These are phyloP conservation scores for Aspergillus jensenii DNA, from an alignment of 2,329 filamentous ascomycete species.

Conservation along the genomic window DNA sequence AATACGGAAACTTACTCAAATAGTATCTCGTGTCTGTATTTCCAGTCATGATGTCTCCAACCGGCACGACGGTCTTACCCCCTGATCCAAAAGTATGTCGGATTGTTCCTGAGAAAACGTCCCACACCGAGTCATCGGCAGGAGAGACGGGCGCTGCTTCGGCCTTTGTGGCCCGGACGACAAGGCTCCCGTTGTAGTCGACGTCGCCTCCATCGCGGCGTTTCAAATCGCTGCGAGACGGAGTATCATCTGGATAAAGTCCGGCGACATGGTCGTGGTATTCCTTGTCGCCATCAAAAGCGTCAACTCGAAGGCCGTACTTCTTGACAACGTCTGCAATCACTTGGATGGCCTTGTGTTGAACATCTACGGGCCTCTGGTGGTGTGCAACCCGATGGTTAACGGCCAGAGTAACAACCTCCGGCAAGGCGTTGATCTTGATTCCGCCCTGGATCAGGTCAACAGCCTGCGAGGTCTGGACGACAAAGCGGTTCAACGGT, in stretches of 20 bases:
- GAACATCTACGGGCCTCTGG: neutral
- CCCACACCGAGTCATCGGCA: neutral
- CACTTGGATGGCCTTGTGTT: neutral
- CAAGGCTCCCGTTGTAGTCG: neutral
- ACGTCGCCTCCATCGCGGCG: neutral
- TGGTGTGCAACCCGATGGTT: constrained; percentile 3
- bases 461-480: neutral
- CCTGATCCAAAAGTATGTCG: neutral
- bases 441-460: neutral
- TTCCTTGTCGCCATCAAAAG: neutral
- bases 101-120: constrained; percentile 1
- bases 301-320: neutral
- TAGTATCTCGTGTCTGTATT: constrained; percentile 1
- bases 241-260: neutral
- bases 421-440: constrained; percentile 4
- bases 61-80: neutral
- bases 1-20: neutral
- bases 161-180: neutral
- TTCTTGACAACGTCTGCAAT: neutral
- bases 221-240: neutral
- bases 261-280: neutral
- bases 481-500: neutral
- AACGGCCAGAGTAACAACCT: neutral
- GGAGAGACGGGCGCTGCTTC: neutral
- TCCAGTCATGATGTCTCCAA: neutral